These are phyloP conservation scores for Chlorencoelia australis DNA, from an alignment of 2,329 filamentous ascomycete genomes.

Conservation along the genomic window DNA sequence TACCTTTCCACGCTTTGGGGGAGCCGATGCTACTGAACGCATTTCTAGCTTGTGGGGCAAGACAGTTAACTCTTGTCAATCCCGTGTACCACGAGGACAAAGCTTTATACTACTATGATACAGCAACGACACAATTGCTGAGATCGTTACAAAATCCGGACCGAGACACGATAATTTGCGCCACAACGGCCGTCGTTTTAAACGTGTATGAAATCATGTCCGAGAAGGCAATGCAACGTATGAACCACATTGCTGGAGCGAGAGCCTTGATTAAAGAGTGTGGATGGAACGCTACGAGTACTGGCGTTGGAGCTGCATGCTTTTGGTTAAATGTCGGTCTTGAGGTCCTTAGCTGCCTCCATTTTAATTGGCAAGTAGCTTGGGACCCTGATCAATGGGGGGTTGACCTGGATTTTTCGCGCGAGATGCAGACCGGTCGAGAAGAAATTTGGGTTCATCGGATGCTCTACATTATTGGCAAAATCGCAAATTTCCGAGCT, in stretches of 20 bases:
- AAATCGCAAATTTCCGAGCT: constrained; percentile 76
- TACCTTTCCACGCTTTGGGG: constrained; percentile 74
- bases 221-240: constrained; percentile 65
- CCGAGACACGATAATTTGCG: constrained; percentile 73
- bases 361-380: constrained; percentile 76
- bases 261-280: constrained; percentile 82
- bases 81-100: constrained; percentile 64
- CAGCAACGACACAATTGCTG: constrained; percentile 68
- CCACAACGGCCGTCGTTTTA: constrained; percentile 76
- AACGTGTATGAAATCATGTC: constrained; percentile 94
- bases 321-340: constrained; percentile 92
- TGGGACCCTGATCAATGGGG: constrained; percentile 92
- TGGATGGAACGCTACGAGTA: constrained; percentile 71
- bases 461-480: constrained; percentile 81
- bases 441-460: constrained; percentile 84
- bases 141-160: constrained; percentile 74
- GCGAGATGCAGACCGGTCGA: constrained; percentile 45
- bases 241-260: constrained; percentile 82
- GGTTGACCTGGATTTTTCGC: constrained; percentile 64
- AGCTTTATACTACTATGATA: constrained; percentile 75
- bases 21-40: constrained; percentile 86
- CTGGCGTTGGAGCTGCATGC: constrained; percentile 74
- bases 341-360: constrained; percentile 80
- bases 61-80: constrained; percentile 66
- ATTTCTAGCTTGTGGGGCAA: constrained; percentile 77